These are phyloP conservation scores for Geotrichum siamense DNA, from an alignment of 1,139 yeast species.

Conservation along the genomic window DNA sequence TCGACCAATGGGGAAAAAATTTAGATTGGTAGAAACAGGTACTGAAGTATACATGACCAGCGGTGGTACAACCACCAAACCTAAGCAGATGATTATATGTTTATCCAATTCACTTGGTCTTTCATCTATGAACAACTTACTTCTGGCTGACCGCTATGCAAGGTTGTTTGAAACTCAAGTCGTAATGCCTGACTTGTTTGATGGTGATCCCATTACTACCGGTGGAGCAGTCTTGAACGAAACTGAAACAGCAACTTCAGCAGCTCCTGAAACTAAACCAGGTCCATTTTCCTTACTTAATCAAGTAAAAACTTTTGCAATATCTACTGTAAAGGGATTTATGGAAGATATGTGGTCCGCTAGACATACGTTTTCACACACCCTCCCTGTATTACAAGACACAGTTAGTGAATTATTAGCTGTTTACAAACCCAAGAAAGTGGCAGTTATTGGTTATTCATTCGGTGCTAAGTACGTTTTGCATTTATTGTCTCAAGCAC, in stretches of 20 bases:
- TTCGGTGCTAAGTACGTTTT: conserved; percentile 38
- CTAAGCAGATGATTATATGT: conserved; percentile 23
- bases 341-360: conserved; percentile 39
- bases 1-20: conserved; percentile 14
- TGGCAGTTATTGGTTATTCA: conserved; percentile 37
- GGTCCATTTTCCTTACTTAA: conserved; percentile 26
- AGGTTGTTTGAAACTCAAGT: conserved; percentile 28
- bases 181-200: conserved; percentile 33
- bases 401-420: conserved; percentile 34
- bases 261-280: conserved; percentile 13
- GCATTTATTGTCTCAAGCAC: conserved; percentile 25
- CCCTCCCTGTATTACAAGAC: conserved; percentile 29
- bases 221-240: conserved; percentile 17
- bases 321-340: conserved; percentile 33
- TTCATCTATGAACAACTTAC: conserved; percentile 28
- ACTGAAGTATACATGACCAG: conserved; percentile 16
- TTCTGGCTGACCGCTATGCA: conserved; percentile 31
- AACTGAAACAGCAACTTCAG: conserved; percentile 26
- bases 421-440: conserved; percentile 31
- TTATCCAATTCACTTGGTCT: conserved; percentile 34
- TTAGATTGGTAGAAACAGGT: conserved; percentile 10
- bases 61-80: conserved; percentile 11
- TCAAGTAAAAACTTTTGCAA: conserved; percentile 32
- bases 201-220: conserved; percentile 29
- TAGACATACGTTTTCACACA: conserved; percentile 34